Conservation (phyloP, 164 flowering plant genomes). For the Vitis amurensis region DNA sequence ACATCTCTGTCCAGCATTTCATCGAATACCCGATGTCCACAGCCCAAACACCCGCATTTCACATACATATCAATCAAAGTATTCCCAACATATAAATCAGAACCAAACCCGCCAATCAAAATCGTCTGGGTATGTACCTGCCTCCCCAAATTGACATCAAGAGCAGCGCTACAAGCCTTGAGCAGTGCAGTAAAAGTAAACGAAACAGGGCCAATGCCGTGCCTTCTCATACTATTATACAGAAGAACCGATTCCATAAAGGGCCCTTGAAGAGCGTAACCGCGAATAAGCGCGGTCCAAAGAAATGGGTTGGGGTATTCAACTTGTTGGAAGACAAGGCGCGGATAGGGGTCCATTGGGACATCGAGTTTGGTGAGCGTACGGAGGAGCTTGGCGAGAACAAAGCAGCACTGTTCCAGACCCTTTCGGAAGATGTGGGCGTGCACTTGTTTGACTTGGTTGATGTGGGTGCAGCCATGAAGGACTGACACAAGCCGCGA, state of each 20-base stretch:
- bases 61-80: slow-evolving; percentile 43
- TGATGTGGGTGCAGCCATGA: slow-evolving; percentile 30
- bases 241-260: slow-evolving; percentile 26
- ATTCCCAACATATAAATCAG: slow-evolving; percentile 57
- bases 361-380: slow-evolving; percentile 35
- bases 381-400: slow-evolving; percentile 55
- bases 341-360: slow-evolving; percentile 45
- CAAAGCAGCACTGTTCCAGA: slow-evolving; percentile 42
- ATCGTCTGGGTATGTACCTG: slow-evolving; percentile 55
- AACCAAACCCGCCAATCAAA: slow-evolving; percentile 50
- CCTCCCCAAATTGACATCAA: slow-evolving; percentile 38
- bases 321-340: slow-evolving; percentile 36
- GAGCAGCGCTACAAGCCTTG: slow-evolving; percentile 39
- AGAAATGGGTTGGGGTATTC: slow-evolving; percentile 51
- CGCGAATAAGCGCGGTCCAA: slow-evolving; percentile 63
- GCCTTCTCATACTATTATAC: slow-evolving; percentile 49
- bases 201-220: slow-evolving; percentile 43
- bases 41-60: slow-evolving; percentile 31
- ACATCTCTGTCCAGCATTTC: slow-evolving; percentile 38
- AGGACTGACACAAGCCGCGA: slow-evolving; percentile 37
- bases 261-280: slow-evolving; percentile 34
- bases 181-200: slow-evolving; percentile 58
- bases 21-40: slow-evolving; percentile 37
- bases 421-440: slow-evolving; percentile 41
- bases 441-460: slow-evolving; percentile 48